Evolutionary conservation across 2,329 filamentous ascomycete genomes (phyloP), one percentile per base, ranked within the genome.

Genomic region (Lachnellula arida): DNA sequence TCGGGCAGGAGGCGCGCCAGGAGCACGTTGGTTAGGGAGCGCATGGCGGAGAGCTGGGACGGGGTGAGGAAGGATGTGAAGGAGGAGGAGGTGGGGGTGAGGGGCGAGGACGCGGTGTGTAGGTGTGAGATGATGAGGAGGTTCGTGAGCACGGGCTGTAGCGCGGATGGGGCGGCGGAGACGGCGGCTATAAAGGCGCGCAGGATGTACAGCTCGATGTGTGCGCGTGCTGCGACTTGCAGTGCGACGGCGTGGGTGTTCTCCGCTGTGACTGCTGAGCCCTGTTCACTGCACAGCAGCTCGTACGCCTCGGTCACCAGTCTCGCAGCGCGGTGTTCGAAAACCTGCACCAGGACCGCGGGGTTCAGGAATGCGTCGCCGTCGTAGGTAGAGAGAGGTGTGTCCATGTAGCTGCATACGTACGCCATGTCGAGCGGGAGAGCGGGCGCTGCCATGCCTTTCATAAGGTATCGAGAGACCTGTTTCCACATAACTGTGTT

Each of bases 401-500:
- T 19, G 23, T 12, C 44, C 11, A 4, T 14, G 23, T 11, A 46
- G 23, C 19, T 22, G 19, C 7, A 9, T 14, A 60, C 34, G 49
- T 61, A 59, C 1, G 28, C 47, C 44, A 62, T 56, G 46, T 49
- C 60, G 2, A 4, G 19, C 3, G 60, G 60, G 17, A 60, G 28
- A 2, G 22, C 8, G 12, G n/a, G n/a, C 3, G 47, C 51, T 35
- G 49, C 49, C 8, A 63, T 44, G 15, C 55, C 51, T 40, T 61
- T 63, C 46, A 60, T 47, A 32, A 63, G 15, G 37, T 60, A 63
- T 2, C 67, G 63, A 4, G 67, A 65, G 22, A 74, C 63, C 62
- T 76, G 71, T 55, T 74, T 72, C 56, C 70, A 69, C 51, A 75
- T 69, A 7, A 74, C 72, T 54, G 71, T 73, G 51, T 74, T 76